Percentiles rank a stretch among this genome's conserved stretches.
These are phyloP conservation scores for Leucocoprinus sp. DNA, from an alignment of 768 basidiomycete genomes.

Conservation along the genomic window DNA sequence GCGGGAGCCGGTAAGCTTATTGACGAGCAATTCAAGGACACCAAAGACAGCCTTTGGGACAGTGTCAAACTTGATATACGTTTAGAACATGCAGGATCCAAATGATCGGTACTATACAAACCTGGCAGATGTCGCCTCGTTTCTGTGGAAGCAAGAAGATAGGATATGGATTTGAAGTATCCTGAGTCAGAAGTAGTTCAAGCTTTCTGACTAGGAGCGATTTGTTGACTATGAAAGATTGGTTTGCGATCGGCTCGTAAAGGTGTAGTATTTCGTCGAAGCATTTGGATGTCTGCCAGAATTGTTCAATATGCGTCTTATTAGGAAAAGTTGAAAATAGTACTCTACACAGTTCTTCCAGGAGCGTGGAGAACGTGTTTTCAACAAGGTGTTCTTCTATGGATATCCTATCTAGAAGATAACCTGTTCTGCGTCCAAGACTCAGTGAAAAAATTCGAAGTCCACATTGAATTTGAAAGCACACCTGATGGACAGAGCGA, in stretches of 20 bases:
- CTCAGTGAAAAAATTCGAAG: background rate
- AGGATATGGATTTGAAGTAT: background rate
- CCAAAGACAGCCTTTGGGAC: conserved; percentile 5
- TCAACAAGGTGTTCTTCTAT: background rate
- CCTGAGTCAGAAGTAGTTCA: background rate
- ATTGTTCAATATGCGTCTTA: background rate
- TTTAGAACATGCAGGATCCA: background rate
- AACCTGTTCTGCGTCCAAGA: conserved; percentile 3
- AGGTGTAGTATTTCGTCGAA: conserved; percentile 39
- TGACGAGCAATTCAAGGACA: conserved; percentile 3
- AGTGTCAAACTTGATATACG: background rate
- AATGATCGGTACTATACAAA: too few relatives aligned
- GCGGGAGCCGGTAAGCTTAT: background rate
- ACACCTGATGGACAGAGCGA: conserved; percentile 8
- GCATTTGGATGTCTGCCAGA: conserved; percentile 6
- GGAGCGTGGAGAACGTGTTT: background rate
- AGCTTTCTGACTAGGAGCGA: conserved; percentile 17
- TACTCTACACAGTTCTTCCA: background rate
- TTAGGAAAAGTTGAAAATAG: background rate
- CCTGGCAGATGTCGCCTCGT: background rate
- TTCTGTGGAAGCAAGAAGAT: conserved; percentile 2
- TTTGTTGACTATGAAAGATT: conserved; percentile 50
- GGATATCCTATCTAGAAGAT: conserved; percentile 1
- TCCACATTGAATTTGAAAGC: background rate
- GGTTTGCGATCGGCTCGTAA: conserved; percentile 36